Evolutionary conservation across 495 filamentous ascomycete genomes (phyloP).

Genomic region (Tuber umbilicatum): DNA sequence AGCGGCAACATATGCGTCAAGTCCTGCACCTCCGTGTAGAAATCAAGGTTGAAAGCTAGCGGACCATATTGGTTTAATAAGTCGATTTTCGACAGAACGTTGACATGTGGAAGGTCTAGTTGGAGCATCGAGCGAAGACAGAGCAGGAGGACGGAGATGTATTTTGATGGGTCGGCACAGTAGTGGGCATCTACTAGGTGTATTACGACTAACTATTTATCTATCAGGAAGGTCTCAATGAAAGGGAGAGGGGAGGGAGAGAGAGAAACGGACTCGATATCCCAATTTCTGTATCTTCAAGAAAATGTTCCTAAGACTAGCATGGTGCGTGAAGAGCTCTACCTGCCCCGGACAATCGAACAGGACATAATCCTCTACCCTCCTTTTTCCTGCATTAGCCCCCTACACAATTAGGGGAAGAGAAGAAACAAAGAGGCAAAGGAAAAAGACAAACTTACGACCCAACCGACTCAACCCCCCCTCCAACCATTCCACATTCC

Average conservation of each 20-base stretch:
- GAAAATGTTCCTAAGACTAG: conserved; percentile 83
- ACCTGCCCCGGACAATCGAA: conserved; percentile 98
- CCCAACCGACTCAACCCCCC: conserved; percentile 65
- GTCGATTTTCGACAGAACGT: conserved; percentile 96
- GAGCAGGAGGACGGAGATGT: conserved; percentile 86
- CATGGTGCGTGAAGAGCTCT: conserved; percentile 92
- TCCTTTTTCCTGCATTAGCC: conserved; percentile 1
- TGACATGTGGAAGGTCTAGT: conserved; percentile 90
- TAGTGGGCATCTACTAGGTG: conserved; percentile 89
- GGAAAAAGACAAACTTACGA: conserved; percentile 43
- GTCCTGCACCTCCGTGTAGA: conserved; percentile 96
- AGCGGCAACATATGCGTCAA: conserved; percentile 74
- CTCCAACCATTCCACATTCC: conserved; percentile 86
- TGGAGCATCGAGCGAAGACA: conserved; percentile 94
- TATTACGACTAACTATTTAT: conserved; percentile 70
- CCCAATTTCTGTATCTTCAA: conserved; percentile 81
- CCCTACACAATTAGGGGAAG: conserved; percentile 7
- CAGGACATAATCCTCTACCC: conserved; percentile 77
- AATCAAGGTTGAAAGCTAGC: conserved; percentile 89
- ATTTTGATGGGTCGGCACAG: conserved; percentile 83
- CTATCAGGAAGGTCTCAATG: background rate
- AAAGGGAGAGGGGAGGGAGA: conserved; percentile 8
- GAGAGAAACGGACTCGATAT: conserved; percentile 61
- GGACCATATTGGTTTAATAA: conserved; percentile 71
- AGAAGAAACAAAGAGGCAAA: conserved; percentile 7